Evolutionary conservation across 2,329 filamentous ascomycete species (phyloP).

Genomic region (Verticillium albo-atrum): DNA sequence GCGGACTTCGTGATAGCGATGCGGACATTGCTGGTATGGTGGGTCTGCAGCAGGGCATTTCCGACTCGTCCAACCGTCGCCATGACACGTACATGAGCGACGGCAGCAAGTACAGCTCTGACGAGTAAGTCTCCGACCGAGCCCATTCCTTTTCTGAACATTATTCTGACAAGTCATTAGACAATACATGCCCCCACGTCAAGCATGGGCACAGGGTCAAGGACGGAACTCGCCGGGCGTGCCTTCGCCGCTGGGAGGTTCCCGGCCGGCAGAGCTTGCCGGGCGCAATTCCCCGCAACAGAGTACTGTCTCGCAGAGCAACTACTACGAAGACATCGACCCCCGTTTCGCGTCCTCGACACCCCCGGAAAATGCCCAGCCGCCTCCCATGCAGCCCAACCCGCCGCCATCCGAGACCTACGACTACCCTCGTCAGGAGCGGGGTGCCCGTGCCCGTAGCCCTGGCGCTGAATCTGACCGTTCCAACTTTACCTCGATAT

Average conservation of each 20-base stretch:
- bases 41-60: slow-evolving; percentile 57
- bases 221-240: slow-evolving; percentile 39
- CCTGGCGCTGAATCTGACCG: slow-evolving; percentile 69
- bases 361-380: slow-evolving; percentile 19
- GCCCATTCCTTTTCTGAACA: slow-evolving; percentile 12
- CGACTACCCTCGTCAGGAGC: slow-evolving; percentile 55
- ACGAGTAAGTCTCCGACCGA: slow-evolving; percentile 57
- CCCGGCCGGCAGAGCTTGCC: slow-evolving; percentile 30
- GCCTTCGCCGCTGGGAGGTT: slow-evolving; percentile 38
- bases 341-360: slow-evolving; percentile 65
- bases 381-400: slow-evolving; percentile 10
- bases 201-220: slow-evolving; percentile 48
- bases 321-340: slow-evolving; percentile 92
- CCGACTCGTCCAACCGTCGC: slow-evolving; percentile 23
- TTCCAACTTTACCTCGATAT: slow-evolving; percentile 86
- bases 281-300: slow-evolving; percentile 27
- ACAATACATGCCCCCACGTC: slow-evolving; percentile 51
- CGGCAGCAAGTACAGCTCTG: slow-evolving; percentile 66
- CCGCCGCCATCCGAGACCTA: slow-evolving; percentile 39
- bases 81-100: slow-evolving; percentile 57
- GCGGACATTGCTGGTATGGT: slow-evolving; percentile 71
- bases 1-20: slow-evolving; percentile 57
- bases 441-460: slow-evolving; percentile 52
- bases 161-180: slow-evolving; percentile 32
- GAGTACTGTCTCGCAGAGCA: slow-evolving; percentile 19